Base-by-base conservation (phyloP, 2,329 filamentous ascomycete genomes). In the Trichoderma polysporum region DNA sequence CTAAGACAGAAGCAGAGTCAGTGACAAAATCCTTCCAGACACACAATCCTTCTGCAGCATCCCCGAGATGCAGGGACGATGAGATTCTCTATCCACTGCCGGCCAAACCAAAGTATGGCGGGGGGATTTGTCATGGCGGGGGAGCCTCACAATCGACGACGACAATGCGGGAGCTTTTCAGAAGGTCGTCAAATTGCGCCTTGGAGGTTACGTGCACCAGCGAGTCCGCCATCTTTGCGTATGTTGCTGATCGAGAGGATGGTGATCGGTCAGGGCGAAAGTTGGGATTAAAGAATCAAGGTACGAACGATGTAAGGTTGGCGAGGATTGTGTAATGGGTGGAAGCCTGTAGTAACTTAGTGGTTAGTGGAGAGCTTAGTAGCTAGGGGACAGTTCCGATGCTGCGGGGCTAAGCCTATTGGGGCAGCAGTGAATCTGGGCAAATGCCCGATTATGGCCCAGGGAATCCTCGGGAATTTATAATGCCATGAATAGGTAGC, bases 61-160 rank as follows among this genome's bases (percentile, higher is more conserved):
- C n/a, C n/a, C n/a, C n/a, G n/a, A n/a, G n/a, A 45, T 17, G 8
- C 17, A n/a, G 9, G 10, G 27, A 22, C 19, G 53, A 37, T 19
- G 53, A 9, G 33, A 57, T 39, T 27, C 19, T 27, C 19, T 27
- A 19, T 10, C 17, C 50, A 53, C 13, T 10, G 45, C 13, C 47
- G 27, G 9, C 25, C 27, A 10, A 56, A n/a, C 45, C 45, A 49
- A 12, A 12, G 33, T 10, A 27, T 62, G 68, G 72, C 68, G 71
- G 74, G 70, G 71, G n/a, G 68, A 72, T 56, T 53, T 68, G 49
- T 67, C 58, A 49, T 49, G 54, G 52, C 22, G 33, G 57, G 15
- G 50, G 53, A 52, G 37, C 50, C 92, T 86, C 83, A 97, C 93
- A 97, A 81, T 97, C 92, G 74, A 90, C 89, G 64, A 98, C 90